Base-by-base conservation (phyloP, 192 early-diverging fungal species). In the Gaertneriomyces semiglobifer region DNA sequence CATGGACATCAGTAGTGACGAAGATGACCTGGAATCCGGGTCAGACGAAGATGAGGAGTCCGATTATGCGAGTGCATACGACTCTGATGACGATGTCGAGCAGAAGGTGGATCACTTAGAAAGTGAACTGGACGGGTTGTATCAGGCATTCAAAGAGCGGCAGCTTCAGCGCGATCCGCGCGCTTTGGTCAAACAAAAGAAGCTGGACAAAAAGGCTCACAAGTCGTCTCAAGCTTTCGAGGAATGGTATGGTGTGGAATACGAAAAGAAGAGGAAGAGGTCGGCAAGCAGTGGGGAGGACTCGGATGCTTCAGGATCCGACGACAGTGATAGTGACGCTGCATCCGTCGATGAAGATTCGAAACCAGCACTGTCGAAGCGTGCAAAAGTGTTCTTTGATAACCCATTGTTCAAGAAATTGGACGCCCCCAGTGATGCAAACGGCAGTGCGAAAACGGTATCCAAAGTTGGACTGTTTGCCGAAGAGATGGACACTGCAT, bases 331-430 rank as follows among this genome's bases (percentile, higher is more conserved):
- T 63, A 80, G 85, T 25, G 76, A 82, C 47, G 74, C 78, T 52
- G 74, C 71, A 2, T 19, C 18, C 38, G 65, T n/a, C n/a, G 54
- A 12, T 48, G 61, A 14, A 39, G 59, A 14, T 14, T 44, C 12
- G 7, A 50, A 44, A 53, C 25, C 47, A 18, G 40, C 44, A 10
- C 82, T 98, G 39, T 91, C 89, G 3, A 90, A 88, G 44, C 88
- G 86, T 11, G 92, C 96, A 5, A 81, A 86, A n/a, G 81, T 93
- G 74, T 98, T 96, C 81, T 98, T 98, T 80, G 90, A 94, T 72
- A 94, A 98, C 74, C 90, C 92, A 0, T 67, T 96, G 16, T 98
- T 98, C 77, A 87, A 93, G 68, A 84, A 82, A 19, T 18, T 65
- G 44, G 39, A 66, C 20, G 48, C 12, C 33, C 53, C 11, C 25